Evolutionary conservation across 2,329 filamentous ascomycete genomes (phyloP).

Genomic region (Pseudogymnoascus sp.): DNA sequence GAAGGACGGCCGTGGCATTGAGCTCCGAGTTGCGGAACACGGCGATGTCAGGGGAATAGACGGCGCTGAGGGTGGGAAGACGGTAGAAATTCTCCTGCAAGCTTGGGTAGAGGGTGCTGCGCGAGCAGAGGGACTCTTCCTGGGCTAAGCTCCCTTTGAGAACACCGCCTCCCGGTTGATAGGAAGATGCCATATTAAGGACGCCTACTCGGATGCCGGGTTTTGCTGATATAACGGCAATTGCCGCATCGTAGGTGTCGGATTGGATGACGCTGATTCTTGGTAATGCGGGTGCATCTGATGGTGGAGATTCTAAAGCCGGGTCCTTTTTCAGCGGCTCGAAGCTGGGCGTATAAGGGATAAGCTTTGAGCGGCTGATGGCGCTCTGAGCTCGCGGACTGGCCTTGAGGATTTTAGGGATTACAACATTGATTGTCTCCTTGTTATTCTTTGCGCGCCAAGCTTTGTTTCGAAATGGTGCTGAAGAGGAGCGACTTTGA

Average conservation of each 20-base stretch:
- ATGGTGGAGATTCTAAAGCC: constrained; percentile 3
- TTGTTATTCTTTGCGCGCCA: constrained; percentile 20
- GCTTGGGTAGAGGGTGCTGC: constrained; percentile 46
- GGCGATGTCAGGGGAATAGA: constrained; percentile 56
- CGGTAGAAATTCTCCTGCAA: constrained; percentile 35
- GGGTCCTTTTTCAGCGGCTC: background rate
- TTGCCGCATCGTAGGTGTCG: constrained; percentile 51
- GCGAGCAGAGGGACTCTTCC: constrained; percentile 63
- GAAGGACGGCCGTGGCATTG: constrained; percentile 37
- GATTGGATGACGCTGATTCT: constrained; percentile 45
- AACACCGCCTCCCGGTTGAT: constrained; percentile 56
- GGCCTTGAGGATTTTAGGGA: constrained; percentile 19
- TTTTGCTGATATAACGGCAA: constrained; percentile 25
- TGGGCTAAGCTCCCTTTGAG: constrained; percentile 54
- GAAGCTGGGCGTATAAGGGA: constrained; percentile 14
- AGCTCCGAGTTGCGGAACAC: constrained; percentile 47
- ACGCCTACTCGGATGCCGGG: constrained; percentile 43
- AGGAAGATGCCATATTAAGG: constrained; percentile 59
- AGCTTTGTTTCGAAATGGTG: background rate
- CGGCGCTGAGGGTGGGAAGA: constrained; percentile 32
- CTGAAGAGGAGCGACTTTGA: background rate
- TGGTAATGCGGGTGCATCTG: constrained; percentile 16
- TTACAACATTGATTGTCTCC: constrained; percentile 20
- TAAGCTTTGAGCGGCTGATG: constrained; percentile 16
- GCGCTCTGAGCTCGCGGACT: constrained; percentile 14